These are phyloP conservation scores for Yamadazyma triangularis DNA, from an alignment of 1,139 yeast genomes.

Conservation along the genomic window DNA sequence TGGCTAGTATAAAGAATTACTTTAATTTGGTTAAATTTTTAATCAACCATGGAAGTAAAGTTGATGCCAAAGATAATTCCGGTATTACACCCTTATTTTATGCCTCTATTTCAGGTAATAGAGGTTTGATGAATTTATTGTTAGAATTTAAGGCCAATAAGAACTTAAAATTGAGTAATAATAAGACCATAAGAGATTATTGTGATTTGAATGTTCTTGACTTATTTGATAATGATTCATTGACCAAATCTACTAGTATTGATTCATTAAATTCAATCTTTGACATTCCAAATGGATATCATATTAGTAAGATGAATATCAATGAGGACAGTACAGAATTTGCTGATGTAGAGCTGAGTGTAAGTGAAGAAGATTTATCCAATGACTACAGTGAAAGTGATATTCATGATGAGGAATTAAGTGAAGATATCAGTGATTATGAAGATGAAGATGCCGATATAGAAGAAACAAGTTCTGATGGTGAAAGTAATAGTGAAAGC, in stretches of 20 bases:
- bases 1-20: constrained; percentile 76
- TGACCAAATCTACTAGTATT: constrained; percentile 8
- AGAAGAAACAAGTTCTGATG: constrained; percentile 2
- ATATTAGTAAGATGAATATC: constrained; percentile 35
- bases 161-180: constrained; percentile 51
- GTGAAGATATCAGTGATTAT: constrained; percentile 13
- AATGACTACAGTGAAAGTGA: constrained; percentile 16
- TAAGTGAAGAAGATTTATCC: constrained; percentile 8
- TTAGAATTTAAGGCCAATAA: constrained; percentile 64
- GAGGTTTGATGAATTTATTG: constrained; percentile 54
- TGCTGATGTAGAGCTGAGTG: constrained; percentile 40
- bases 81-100: constrained; percentile 86
- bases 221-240: constrained; percentile 26
- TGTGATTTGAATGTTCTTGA: constrained; percentile 69
- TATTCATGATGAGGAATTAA: constrained; percentile 24
- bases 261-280: constrained; percentile 41
- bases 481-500: constrained; percentile 1
- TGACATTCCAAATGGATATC: constrained; percentile 33
- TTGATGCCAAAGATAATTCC: constrained; percentile 69
- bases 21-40: constrained; percentile 56
- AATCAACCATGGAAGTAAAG: constrained; percentile 73
- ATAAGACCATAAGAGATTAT: constrained; percentile 48
- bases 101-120: constrained; percentile 73
- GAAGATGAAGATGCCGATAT: constrained; percentile 5
- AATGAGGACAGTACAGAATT: constrained; percentile 25